phyloP scores from a whole-genome alignment of 805 yeast genomes.

The Phaffomyces thermotolerans region DNA sequence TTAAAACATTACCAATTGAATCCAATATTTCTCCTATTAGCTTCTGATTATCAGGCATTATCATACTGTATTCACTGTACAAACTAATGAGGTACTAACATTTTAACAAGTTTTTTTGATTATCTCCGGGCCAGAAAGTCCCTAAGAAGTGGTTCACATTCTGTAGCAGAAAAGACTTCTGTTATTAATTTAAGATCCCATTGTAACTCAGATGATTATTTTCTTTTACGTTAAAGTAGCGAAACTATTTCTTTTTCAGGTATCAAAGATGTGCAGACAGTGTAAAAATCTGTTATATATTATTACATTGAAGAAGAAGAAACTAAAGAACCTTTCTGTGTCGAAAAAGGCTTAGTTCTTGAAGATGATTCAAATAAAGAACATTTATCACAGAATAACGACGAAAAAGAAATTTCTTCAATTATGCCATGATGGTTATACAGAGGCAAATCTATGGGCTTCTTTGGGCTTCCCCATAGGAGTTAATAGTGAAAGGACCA shows the following conservation, averaged over 20 bases:
- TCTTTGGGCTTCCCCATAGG: neutral
- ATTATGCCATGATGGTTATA: neutral
- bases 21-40: constrained; percentile 23
- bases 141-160: neutral
- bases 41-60: constrained; percentile 14
- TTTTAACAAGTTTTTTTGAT: too few relatives aligned
- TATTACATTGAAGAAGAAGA: neutral
- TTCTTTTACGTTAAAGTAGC: too few relatives aligned
- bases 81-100: too few relatives aligned
- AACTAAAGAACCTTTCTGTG: neutral
- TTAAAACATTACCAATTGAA: constrained; percentile 28
- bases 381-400: neutral
- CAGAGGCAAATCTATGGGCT: neutral
- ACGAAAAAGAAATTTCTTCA: neutral
- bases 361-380: neutral
- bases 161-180: neutral
- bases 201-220: too few relatives aligned
- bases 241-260: too few relatives aligned
- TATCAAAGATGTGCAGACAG: neutral
- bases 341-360: neutral
- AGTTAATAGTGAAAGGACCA: neutral
- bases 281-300: neutral
- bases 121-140: neutral
- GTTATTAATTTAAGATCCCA: too few relatives aligned
- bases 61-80: too few relatives aligned